Evolutionary conservation across 129 eudicot genomes (phyloP).

Genomic region (Dittrichia graveolens): DNA sequence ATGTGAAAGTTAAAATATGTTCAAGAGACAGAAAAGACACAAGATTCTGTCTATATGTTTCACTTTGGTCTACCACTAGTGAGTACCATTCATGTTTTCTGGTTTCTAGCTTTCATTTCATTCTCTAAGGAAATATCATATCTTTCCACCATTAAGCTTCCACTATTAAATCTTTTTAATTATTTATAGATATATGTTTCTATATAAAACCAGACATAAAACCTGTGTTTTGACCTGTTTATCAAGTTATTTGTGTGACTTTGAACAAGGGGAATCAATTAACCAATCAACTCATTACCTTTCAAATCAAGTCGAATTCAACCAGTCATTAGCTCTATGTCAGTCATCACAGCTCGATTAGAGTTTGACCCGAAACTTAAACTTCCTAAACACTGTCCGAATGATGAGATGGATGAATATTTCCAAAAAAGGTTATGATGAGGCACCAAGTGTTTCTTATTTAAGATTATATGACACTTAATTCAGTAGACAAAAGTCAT

Average conservation of each 20-base stretch:
- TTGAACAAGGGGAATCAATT: background rate
- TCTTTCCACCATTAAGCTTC: conserved; percentile 28
- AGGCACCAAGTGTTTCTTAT: background rate
- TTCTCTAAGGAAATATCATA: conserved; percentile 35
- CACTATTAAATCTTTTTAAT: conserved; percentile 17
- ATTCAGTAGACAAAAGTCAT: background rate
- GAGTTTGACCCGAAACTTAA: conserved; percentile 22
- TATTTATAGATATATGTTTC: background rate
- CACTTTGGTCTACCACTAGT: conserved; percentile 41
- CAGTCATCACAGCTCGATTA: background rate
- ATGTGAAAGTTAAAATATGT: conserved; percentile 33
- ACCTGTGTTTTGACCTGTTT: conserved; percentile 13
- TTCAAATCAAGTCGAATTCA: conserved; percentile 13
- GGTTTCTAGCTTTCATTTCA: conserved; percentile 37
- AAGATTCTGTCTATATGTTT: conserved; percentile 39
- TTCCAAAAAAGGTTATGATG: conserved; percentile 4
- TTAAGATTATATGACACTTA: conserved; percentile 7
- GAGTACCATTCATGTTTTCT: conserved; percentile 40
- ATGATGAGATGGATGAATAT: background rate
- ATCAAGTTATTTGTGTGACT: conserved; percentile 19
- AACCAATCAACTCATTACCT: background rate
- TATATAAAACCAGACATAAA: conserved; percentile 22
- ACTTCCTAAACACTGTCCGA: background rate
- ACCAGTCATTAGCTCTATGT: background rate
- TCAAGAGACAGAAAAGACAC: conserved; percentile 43